These are phyloP conservation scores for Lactarius sanguifluus DNA, from an alignment of 768 basidiomycete genomes.

Conservation along the genomic window DNA sequence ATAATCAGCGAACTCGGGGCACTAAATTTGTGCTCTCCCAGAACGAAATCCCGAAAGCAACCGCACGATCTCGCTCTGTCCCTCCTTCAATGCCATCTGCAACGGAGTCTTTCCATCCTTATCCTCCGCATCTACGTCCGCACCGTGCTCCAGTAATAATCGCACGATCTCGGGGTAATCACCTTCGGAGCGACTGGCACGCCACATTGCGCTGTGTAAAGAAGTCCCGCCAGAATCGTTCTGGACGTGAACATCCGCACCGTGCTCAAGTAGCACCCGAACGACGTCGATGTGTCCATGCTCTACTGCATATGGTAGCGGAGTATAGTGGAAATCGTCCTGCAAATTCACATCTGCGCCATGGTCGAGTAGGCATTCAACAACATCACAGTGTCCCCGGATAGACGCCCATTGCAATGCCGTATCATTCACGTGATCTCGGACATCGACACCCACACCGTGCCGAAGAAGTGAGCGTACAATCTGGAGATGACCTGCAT, in stretches of 20 bases:
- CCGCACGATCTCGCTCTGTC: neutral
- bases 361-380: constrained; percentile 2
- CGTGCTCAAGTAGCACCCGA: neutral
- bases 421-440: rapidly evolving
- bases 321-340: neutral
- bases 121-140: neutral
- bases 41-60: neutral
- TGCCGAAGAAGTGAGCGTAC: neutral
- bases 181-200: neutral
- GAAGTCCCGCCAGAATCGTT: neutral
- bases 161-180: neutral
- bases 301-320: neutral
- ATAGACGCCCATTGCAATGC: neutral
- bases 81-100: neutral
- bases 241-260: neutral
- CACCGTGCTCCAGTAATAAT: neutral
- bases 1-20: too few species aligned
- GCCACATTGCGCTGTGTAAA: neutral
- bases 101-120: neutral
- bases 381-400: neutral
- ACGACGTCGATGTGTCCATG: neutral
- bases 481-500: neutral
- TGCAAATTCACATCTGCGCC: neutral
- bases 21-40: neutral
- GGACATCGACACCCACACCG: neutral